Percentiles rank a stretch among this genome's conserved stretches.
phyloP scores from a whole-genome alignment of 2,329 filamentous ascomycete species.

The Arthrobotrys sinensis region DNA sequence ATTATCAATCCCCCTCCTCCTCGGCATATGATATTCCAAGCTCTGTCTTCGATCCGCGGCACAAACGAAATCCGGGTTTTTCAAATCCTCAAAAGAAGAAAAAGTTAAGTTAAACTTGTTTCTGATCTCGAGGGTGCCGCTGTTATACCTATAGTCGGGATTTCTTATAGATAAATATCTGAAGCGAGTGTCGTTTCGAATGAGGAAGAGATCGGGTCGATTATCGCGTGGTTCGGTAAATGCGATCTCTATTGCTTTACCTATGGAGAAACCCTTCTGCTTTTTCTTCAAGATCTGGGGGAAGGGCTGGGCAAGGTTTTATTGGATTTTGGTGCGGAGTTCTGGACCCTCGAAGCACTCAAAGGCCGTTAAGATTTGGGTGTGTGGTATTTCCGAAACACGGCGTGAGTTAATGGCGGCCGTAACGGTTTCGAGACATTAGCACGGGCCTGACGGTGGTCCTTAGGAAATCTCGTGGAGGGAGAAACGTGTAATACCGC shows the following conservation, averaged over 20 bases:
- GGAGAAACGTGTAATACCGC: constrained; percentile 25
- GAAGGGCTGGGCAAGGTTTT: constrained; percentile 15
- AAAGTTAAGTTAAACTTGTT: constrained; percentile 24
- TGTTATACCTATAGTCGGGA: constrained; percentile 35
- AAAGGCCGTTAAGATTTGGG: constrained; percentile 5
- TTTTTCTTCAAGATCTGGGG: constrained; percentile 35
- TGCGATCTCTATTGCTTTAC: constrained; percentile 26
- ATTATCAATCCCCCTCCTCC: not conserved
- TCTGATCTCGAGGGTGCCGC: constrained; percentile 15
- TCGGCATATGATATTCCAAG: constrained; percentile 21
- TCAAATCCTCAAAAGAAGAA: not conserved
- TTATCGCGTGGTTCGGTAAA: constrained; percentile 46
- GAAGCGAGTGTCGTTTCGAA: constrained; percentile 48
- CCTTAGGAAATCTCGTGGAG: constrained; percentile 40
- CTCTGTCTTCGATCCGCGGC: constrained; percentile 17
- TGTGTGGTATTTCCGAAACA: constrained; percentile 50
- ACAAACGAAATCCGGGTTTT: constrained; percentile 8
- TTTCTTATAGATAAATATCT: constrained; percentile 48
- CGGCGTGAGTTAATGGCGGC: constrained; percentile 41
- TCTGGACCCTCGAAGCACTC: constrained; percentile 4
- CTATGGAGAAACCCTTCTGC: not conserved
- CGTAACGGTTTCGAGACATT: constrained; percentile 54
- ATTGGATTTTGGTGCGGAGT: constrained; percentile 3
- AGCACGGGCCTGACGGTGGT: constrained; percentile 29
- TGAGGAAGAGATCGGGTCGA: constrained; percentile 12